Conservation (phyloP, 225 moss, liverwort and hornwort species). For the Pleurozium schreberi region DNA sequence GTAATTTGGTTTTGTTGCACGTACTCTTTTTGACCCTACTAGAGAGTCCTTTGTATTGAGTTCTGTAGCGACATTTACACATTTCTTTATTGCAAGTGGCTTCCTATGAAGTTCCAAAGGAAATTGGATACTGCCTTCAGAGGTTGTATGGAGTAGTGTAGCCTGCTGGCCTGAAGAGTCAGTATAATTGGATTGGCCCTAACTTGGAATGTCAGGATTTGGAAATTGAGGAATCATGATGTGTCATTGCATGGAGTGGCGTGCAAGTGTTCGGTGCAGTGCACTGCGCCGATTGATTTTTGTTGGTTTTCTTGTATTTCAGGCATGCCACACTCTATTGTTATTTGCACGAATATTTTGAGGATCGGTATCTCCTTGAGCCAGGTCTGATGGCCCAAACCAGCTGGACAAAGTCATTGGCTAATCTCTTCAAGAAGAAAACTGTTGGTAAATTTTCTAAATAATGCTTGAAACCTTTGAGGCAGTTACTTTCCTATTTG, state of each 20-base stretch:
- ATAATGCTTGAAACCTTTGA: too few species aligned
- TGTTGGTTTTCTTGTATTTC: background rate
- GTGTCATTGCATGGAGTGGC: background rate
- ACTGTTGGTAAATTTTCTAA: background rate
- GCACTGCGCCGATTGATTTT: background rate
- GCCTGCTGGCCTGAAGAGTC: background rate
- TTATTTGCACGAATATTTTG: background rate
- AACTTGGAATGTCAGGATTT: background rate
- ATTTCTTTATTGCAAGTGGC: background rate
- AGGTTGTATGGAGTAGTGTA: background rate
- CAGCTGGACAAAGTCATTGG: accelerated
- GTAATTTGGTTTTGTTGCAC: background rate
- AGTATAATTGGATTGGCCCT: background rate
- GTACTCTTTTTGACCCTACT: background rate
- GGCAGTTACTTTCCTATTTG: background rate
- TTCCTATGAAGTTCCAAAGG: background rate
- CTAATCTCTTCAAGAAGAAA: background rate
- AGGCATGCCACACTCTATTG: background rate
- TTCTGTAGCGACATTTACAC: too few species aligned
- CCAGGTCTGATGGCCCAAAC: background rate
- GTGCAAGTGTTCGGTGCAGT: background rate
- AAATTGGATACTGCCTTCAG: background rate
- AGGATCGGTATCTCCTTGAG: background rate
- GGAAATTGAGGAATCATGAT: background rate
- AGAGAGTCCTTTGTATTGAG: background rate